phyloP scores from a whole-genome alignment of 495 filamentous ascomycete species.

The Mytilinidion resinicola region DNA sequence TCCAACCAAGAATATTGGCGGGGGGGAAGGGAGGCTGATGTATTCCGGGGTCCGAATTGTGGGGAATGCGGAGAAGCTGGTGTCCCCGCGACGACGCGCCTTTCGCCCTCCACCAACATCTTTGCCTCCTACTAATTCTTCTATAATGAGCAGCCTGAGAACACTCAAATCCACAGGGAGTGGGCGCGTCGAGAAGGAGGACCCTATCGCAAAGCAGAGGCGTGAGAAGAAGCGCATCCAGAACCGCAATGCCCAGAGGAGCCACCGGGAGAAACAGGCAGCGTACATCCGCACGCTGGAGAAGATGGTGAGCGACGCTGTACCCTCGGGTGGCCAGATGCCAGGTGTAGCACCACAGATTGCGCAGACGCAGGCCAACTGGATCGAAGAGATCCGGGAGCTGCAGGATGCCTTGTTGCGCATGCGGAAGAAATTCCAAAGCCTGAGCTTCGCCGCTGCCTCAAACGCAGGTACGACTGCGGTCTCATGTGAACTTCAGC shows the following conservation, averaged over 20 bases:
- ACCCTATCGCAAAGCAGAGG: neutral
- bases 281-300: slow-evolving; percentile 5
- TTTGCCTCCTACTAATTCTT: too few species aligned
- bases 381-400: slow-evolving; percentile 9
- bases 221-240: slow-evolving; percentile 10
- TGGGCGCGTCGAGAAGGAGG: neutral
- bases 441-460: slow-evolving; percentile 1
- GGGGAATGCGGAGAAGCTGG: too few species aligned
- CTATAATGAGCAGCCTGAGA: too few species aligned
- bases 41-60: too few species aligned
- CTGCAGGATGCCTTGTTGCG: slow-evolving; percentile 6
- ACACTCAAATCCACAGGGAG: too few species aligned
- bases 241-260: slow-evolving; percentile 2
- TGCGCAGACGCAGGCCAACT: neutral
- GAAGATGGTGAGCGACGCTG: slow-evolving; percentile 2
- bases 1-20: too few species aligned
- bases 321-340: neutral
- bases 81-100: too few species aligned
- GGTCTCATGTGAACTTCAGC: too few species aligned
- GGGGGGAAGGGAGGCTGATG: too few species aligned
- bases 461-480: slow-evolving; percentile 2
- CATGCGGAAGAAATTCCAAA: slow-evolving; percentile 10
- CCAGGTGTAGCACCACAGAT: neutral
- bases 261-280: slow-evolving; percentile 9
- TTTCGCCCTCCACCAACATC: too few species aligned